These are phyloP conservation scores for Zoysia matrella DNA, from an alignment of 202 grass and related monocot genomes.

Conservation along the genomic window DNA sequence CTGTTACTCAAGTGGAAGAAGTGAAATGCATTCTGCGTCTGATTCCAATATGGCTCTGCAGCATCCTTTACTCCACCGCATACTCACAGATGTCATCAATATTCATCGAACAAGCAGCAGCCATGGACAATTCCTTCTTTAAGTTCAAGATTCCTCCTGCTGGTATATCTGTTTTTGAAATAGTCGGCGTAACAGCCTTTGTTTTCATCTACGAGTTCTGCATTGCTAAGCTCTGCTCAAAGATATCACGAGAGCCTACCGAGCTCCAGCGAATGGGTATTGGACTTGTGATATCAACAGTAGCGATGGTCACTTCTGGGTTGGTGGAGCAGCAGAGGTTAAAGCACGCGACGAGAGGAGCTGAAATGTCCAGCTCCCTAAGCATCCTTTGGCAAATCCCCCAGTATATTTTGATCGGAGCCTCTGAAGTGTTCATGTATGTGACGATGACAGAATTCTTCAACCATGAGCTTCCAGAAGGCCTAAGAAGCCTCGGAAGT, in stretches of 20 bases:
- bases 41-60: constrained; percentile 73
- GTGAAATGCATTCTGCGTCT: constrained; percentile 63
- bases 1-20: constrained; percentile 74
- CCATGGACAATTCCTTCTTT: constrained; percentile 48
- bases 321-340: constrained; percentile 55
- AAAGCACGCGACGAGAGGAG: neutral
- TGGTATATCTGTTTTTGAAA: constrained; percentile 61
- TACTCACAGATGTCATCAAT: constrained; percentile 52
- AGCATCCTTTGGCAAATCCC: constrained; percentile 74
- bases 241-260: constrained; percentile 41
- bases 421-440: constrained; percentile 83
- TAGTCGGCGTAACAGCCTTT: constrained; percentile 53
- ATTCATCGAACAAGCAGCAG: constrained; percentile 52
- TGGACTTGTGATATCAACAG: constrained; percentile 53
- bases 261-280: constrained; percentile 73
- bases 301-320: constrained; percentile 55
- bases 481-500: constrained; percentile 69
- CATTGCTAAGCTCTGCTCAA: constrained; percentile 15
- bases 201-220: constrained; percentile 57
- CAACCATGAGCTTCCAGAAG: constrained; percentile 64
- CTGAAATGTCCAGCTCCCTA: constrained; percentile 34
- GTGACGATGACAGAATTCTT: constrained; percentile 79
- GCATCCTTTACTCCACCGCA: constrained; percentile 63
- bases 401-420: constrained; percentile 66
- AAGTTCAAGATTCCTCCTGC: constrained; percentile 51